Conservation (phyloP, 1,284 basidiomycete species). For the Exsudoporus floridanus region DNA sequence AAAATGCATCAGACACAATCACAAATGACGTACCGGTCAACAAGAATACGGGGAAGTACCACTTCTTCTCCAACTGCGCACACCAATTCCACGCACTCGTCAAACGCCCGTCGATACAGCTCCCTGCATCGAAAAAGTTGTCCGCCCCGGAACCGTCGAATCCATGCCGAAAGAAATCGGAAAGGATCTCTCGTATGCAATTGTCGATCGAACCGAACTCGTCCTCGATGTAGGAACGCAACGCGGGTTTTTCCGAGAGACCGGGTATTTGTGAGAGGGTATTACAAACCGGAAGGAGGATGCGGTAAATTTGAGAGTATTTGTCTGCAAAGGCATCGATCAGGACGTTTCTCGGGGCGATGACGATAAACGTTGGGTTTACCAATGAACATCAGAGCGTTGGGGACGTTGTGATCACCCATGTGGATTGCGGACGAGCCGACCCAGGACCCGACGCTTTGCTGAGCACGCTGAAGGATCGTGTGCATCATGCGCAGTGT, state of each 20-base stretch:
- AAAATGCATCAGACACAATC: background rate
- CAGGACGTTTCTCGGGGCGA: background rate
- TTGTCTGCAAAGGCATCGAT: conserved; percentile 50
- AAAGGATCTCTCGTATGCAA: conserved; percentile 64
- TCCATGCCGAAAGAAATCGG: conserved; percentile 80
- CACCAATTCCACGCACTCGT: conserved; percentile 90
- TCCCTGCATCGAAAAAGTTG: conserved; percentile 76
- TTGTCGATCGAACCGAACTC: conserved; percentile 76
- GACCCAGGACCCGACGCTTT: conserved; percentile 76
- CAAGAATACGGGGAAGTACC: conserved; percentile 76
- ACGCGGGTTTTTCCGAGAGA: conserved; percentile 62
- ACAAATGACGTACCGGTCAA: conserved; percentile 56
- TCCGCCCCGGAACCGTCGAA: conserved; percentile 83
- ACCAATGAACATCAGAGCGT: conserved; percentile 79
- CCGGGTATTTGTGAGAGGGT: conserved; percentile 67
- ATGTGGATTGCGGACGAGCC: conserved; percentile 61
- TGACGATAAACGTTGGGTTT: conserved; percentile 5
- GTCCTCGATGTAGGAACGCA: conserved; percentile 72
- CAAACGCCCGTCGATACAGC: conserved; percentile 61
- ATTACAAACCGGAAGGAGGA: conserved; percentile 79
- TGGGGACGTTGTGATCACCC: conserved; percentile 85
- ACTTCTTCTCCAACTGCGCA: conserved; percentile 75
- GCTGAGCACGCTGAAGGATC: conserved; percentile 76
- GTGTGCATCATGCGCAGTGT: conserved; percentile 82
- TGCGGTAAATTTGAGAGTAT: conserved; percentile 84